These are phyloP conservation scores for Stevia rebaudiana DNA, from an alignment of 140 eudicot genomes.

Conservation along the genomic window DNA sequence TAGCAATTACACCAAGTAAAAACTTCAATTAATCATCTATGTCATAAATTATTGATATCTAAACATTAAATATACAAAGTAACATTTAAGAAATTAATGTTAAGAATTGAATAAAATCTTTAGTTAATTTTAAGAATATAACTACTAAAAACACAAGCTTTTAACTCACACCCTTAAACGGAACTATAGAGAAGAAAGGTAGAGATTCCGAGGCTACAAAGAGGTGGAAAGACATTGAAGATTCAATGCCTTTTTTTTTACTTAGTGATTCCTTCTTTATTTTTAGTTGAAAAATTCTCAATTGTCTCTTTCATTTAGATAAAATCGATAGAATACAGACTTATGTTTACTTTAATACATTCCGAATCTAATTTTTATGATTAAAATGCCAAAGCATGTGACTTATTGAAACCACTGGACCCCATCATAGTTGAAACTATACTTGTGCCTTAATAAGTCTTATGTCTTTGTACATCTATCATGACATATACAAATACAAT, in stretches of 20 bases:
- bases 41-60: neutral
- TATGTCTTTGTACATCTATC: neutral
- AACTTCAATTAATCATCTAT: neutral
- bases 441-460: neutral
- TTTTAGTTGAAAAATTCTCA: neutral
- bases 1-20: too few species aligned
- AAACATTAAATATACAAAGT: neutral
- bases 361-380: neutral
- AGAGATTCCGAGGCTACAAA: neutral
- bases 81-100: neutral
- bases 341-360: neutral
- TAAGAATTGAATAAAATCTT: neutral
- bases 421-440: neutral
- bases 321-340: neutral
- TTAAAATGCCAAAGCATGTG: neutral
- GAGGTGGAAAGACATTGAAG: neutral
- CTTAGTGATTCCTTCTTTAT: neutral
- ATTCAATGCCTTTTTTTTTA: neutral
- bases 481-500: slow-evolving; percentile 1
- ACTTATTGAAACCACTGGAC: neutral
- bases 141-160: neutral
- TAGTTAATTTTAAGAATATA: neutral
- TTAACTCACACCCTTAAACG: neutral
- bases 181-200: neutral
- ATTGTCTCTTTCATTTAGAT: neutral